Percentiles rank a stretch among this genome's conserved stretches.
Conservation (phyloP, 345 rosid genomes). For the Ceriops zippeliana region DNA sequence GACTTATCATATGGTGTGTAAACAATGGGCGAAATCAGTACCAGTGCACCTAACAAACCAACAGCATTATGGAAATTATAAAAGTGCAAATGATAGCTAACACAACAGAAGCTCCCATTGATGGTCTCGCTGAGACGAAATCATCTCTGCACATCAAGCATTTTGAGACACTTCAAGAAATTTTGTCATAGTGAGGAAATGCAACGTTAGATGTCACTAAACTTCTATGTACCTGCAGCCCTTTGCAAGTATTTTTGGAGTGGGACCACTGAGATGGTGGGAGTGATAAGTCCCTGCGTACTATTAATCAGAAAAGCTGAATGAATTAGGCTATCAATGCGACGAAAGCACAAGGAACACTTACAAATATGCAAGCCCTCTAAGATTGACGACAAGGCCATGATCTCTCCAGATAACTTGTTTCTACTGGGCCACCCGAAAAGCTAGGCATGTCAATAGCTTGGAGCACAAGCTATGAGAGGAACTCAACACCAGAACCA, state of each 20-base stretch:
- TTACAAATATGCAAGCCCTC: constrained; percentile 85
- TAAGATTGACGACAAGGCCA: constrained; percentile 60
- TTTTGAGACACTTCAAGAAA: constrained; percentile 31
- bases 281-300: constrained; percentile 73
- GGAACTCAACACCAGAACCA: background rate
- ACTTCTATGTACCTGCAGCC: constrained; percentile 57
- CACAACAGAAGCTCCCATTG: constrained; percentile 63
- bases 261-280: constrained; percentile 87
- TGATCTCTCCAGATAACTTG: constrained; percentile 79
- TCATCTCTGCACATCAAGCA: constrained; percentile 35
- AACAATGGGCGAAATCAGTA: constrained; percentile 57
- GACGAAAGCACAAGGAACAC: constrained; percentile 17
- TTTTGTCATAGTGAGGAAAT: constrained; percentile 36
- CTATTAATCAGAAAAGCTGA: background rate
- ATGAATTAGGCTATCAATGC: background rate
- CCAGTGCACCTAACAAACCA: constrained; percentile 76
- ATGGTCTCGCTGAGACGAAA: constrained; percentile 36
- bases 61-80: constrained; percentile 54
- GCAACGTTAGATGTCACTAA: constrained; percentile 56
- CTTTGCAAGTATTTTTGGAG: constrained; percentile 76
- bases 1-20: constrained; percentile 56
- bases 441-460: constrained; percentile 22
- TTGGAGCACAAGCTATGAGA: constrained; percentile 23
- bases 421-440: constrained; percentile 75
- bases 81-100: constrained; percentile 62